Percentiles rank a stretch among this genome's conserved stretches.
phyloP scores from a whole-genome alignment of 2,329 filamentous ascomycete genomes.

The Colletotrichum sp. region DNA sequence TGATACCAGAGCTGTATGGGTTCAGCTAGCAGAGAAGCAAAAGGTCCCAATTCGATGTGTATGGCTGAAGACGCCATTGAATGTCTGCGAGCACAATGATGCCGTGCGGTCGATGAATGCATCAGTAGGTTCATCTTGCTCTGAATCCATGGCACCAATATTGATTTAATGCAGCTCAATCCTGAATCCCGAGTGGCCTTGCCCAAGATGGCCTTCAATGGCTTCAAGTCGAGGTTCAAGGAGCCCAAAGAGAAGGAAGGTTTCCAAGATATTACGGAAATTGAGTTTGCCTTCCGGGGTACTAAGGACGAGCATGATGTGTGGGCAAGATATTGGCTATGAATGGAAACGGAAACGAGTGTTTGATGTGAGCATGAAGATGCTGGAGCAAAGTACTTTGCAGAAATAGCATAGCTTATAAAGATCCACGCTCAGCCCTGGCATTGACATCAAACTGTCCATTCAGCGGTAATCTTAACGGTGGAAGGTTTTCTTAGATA shows the following conservation, averaged over 20 bases:
- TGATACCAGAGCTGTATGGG: slow-evolving; percentile 80
- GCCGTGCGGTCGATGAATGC: slow-evolving; percentile 75
- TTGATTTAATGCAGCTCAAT: slow-evolving; percentile 64
- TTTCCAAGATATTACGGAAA: slow-evolving; percentile 77
- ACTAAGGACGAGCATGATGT: slow-evolving; percentile 69
- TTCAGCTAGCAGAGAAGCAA: slow-evolving; percentile 72
- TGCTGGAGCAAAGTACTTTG: no score
- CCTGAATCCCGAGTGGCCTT: slow-evolving; percentile 79
- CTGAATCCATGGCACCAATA: not conserved
- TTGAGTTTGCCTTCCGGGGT: slow-evolving; percentile 80
- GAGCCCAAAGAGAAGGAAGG: slow-evolving; percentile 78
- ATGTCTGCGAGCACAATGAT: slow-evolving; percentile 85
- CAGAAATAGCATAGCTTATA: no score
- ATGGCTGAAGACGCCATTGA: slow-evolving; percentile 76
- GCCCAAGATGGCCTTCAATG: slow-evolving; percentile 80
- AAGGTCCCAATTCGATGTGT: slow-evolving; percentile 83
- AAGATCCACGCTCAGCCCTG: no score
- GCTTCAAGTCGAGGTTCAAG: slow-evolving; percentile 75
- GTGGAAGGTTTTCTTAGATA: no score
- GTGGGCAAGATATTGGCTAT: slow-evolving; percentile 83
- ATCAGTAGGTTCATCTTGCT: slow-evolving; percentile 27
- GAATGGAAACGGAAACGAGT: not conserved
- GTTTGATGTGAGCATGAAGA: no score
- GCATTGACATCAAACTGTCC: no score
- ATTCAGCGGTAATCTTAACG: no score